Conservation (phyloP, 1,139 yeast species). For the Nematodospora anomalae region DNA sequence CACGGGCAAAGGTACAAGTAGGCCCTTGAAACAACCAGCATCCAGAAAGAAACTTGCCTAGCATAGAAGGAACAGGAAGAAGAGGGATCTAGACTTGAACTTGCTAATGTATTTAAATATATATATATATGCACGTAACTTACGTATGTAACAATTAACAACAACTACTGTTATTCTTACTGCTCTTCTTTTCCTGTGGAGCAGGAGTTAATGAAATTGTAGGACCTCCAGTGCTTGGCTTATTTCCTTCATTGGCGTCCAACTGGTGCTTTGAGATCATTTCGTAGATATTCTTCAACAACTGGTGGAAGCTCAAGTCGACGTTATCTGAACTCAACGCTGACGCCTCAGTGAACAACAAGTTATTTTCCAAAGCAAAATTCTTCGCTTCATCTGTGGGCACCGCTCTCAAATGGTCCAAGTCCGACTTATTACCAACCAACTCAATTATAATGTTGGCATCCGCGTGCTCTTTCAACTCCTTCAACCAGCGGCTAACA, state of each 20-base stretch:
- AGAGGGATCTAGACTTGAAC: neutral
- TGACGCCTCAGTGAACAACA: slow-evolving; percentile 94
- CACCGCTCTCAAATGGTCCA: slow-evolving; percentile 93
- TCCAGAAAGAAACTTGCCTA: slow-evolving; percentile 19
- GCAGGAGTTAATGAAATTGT: slow-evolving; percentile 93
- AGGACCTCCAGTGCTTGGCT: slow-evolving; percentile 68
- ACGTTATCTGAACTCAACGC: slow-evolving; percentile 95
- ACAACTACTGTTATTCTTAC: slow-evolving; percentile 67
- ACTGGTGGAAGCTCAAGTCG: slow-evolving; percentile 89
- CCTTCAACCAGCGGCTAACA: slow-evolving; percentile 93
- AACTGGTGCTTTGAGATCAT: slow-evolving; percentile 86
- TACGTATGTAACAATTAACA: slow-evolving; percentile 32
- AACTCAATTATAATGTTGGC: slow-evolving; percentile 94
- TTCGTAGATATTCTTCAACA: slow-evolving; percentile 88
- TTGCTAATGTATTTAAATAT: neutral
- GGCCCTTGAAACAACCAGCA: slow-evolving; percentile 38
- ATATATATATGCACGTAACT: slow-evolving; percentile 3
- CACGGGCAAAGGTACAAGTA: slow-evolving; percentile 47
- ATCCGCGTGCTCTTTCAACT: slow-evolving; percentile 94
- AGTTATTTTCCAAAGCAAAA: slow-evolving; percentile 90
- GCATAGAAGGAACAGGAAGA: neutral
- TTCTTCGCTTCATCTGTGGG: slow-evolving; percentile 97
- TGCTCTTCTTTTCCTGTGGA: slow-evolving; percentile 73
- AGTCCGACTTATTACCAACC: slow-evolving; percentile 85
- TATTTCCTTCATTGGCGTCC: slow-evolving; percentile 53